Percentiles rank a stretch among this genome's conserved stretches.
Evolutionary conservation across 257 asterid genomes (phyloP).

Genomic region (Salvia miltiorrhiza): DNA sequence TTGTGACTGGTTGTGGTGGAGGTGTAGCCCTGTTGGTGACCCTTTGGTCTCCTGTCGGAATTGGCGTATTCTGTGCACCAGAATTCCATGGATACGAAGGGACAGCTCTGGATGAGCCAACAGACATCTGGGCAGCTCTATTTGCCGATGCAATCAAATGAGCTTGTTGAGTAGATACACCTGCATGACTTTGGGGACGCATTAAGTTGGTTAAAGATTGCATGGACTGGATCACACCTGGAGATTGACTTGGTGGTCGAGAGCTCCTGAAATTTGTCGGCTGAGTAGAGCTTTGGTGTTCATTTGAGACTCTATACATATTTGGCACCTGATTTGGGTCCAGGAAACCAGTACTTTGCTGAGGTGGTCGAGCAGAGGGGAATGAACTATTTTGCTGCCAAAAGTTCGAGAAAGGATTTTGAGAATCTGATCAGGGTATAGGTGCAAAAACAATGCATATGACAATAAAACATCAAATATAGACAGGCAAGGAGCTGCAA

Average conservation of each 20-base stretch:
- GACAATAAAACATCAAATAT: neutral
- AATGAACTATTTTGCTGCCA: conserved; percentile 30
- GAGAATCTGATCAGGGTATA: neutral
- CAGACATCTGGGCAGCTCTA: conserved; percentile 35
- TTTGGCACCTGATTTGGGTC: conserved; percentile 33
- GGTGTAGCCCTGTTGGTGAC: conserved; percentile 26
- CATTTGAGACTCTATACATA: conserved; percentile 32
- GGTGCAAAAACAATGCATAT: neutral
- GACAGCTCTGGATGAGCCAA: conserved; percentile 29
- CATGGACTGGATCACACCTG: conserved; percentile 23
- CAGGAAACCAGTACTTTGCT: conserved; percentile 30
- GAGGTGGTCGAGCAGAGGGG: conserved; percentile 30
- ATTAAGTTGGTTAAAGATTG: conserved; percentile 26
- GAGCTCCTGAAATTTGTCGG: conserved; percentile 27
- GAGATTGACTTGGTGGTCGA: conserved; percentile 33
- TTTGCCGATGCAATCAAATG: conserved; percentile 32
- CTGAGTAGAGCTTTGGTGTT: conserved; percentile 26
- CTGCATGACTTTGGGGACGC: conserved; percentile 28
- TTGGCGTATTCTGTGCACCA: conserved; percentile 14
- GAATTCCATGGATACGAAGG: conserved; percentile 30
- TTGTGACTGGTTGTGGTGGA: conserved; percentile 30
- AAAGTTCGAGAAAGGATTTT: conserved; percentile 19
- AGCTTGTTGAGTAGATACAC: conserved; percentile 35
- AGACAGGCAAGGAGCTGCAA: neutral
- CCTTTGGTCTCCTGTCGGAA: conserved; percentile 31